These are phyloP conservation scores for Porodaedalea pini DNA, from an alignment of 1,284 basidiomycete species.

Conservation along the genomic window DNA sequence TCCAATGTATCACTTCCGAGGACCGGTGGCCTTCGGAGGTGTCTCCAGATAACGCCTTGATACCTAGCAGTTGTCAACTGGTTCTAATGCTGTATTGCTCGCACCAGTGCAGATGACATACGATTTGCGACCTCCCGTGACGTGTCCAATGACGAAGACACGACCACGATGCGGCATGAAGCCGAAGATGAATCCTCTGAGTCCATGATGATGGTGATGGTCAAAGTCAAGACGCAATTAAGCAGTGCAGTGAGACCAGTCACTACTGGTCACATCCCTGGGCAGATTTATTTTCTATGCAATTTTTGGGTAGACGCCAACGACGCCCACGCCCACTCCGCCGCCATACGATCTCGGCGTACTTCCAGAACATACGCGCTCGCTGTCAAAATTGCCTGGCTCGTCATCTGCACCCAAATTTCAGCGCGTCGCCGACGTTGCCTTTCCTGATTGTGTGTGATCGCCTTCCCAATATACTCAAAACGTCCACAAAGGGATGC, in stretches of 20 bases:
- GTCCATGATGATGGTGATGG: slow-evolving; percentile 4
- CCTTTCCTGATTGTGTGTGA: slow-evolving; percentile 11
- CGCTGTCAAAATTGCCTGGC: background rate
- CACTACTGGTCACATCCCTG: too few relatives aligned
- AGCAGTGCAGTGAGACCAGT: background rate
- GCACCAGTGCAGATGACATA: slow-evolving; percentile 33
- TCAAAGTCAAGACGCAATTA: too few relatives aligned
- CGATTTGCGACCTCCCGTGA: slow-evolving; percentile 44
- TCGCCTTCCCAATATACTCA: slow-evolving; percentile 5
- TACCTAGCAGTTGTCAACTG: slow-evolving; percentile 23
- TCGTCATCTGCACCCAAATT: background rate
- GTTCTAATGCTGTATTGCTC: slow-evolving; percentile 14
- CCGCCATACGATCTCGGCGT: too few relatives aligned
- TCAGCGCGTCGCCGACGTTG: background rate
- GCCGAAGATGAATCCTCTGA: slow-evolving; percentile 10
- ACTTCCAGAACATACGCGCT: background rate
- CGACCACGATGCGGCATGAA: slow-evolving; percentile 45
- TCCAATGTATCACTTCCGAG: slow-evolving; percentile 57
- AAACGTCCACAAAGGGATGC: slow-evolving; percentile 13
- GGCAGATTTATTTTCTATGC: too few relatives aligned
- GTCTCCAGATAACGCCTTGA: slow-evolving; percentile 29
- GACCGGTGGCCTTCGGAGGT: slow-evolving; percentile 13
- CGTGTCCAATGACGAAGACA: slow-evolving; percentile 40
- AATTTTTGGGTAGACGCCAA: too few relatives aligned
- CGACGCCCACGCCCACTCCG: too few relatives aligned